These are phyloP conservation scores for Elasticomyces elasticus DNA, from an alignment of 495 filamentous ascomycete genomes.

Conservation along the genomic window DNA sequence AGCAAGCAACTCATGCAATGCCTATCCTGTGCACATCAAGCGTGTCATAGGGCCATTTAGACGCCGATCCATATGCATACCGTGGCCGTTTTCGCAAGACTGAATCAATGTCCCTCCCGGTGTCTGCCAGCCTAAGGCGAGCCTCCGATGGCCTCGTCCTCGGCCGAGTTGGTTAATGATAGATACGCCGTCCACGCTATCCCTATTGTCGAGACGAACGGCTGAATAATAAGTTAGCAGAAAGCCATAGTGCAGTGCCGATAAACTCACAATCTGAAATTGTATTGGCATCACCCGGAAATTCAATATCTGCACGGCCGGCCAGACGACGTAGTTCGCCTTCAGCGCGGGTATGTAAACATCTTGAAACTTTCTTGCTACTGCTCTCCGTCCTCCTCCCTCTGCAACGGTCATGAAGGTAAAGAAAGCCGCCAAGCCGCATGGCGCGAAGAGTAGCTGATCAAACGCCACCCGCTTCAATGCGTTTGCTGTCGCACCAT, in stretches of 20 bases:
- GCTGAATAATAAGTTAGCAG: slow-evolving; percentile 42
- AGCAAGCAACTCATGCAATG: no score
- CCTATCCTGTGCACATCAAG: not conserved
- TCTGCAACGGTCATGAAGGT: slow-evolving; percentile 94
- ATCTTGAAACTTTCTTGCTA: slow-evolving; percentile 77
- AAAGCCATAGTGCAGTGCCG: no score
- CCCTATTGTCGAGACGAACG: slow-evolving; percentile 91
- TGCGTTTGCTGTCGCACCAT: slow-evolving; percentile 49
- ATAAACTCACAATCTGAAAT: slow-evolving; percentile 93
- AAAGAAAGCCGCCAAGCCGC: slow-evolving; percentile 83
- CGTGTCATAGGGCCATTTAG: no score
- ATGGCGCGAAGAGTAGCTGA: slow-evolving; percentile 89
- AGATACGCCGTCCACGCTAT: slow-evolving; percentile 99
- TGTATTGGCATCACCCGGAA: slow-evolving; percentile 91
- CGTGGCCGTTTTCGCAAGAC: not conserved
- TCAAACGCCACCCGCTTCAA: slow-evolving; percentile 86
- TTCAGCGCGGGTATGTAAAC: slow-evolving; percentile 90
- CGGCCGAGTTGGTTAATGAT: slow-evolving; percentile 82
- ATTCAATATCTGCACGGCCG: slow-evolving; percentile 90
- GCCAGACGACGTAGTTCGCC: slow-evolving; percentile 95
- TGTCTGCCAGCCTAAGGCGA: slow-evolving; percentile 2
- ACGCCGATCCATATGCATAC: no score
- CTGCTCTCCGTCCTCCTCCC: slow-evolving; percentile 72
- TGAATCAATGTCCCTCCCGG: not conserved
- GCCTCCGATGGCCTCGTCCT: slow-evolving; percentile 39